phyloP scores from a whole-genome alignment of 2,329 filamentous ascomycete species.

The Arthrobotrys entomopaga region DNA sequence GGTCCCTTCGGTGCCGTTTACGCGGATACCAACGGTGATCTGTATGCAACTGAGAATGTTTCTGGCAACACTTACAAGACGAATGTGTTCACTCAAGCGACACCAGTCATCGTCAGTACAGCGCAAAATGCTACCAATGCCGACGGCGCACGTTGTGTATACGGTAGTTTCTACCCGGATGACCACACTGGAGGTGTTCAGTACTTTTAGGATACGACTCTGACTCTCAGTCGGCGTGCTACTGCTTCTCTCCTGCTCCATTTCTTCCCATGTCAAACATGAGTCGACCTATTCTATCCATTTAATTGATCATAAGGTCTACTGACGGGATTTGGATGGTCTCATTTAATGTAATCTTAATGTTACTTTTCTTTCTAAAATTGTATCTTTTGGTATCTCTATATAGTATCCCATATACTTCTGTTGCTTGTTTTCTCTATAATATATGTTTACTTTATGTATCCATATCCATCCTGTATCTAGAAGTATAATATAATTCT shows the following conservation, averaged over 20 bases:
- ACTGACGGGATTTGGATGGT: no score
- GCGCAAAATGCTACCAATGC: background rate
- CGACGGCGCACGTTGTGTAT: constrained; percentile 17
- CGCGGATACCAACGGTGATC: constrained; percentile 10
- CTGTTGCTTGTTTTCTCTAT: no score
- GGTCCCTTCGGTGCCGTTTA: background rate
- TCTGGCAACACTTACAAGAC: background rate
- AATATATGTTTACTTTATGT: background rate
- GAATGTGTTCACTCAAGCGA: constrained; percentile 9
- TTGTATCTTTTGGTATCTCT: background rate
- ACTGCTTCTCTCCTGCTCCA: no score
- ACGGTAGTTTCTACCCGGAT: constrained; percentile 7
- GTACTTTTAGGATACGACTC: no score
- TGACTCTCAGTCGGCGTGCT: no score
- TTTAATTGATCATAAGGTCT: no score
- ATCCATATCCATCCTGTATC: background rate
- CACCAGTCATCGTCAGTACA: background rate
- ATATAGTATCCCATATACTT: background rate
- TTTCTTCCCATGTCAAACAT: no score
- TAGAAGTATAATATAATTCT: constrained; percentile 5
- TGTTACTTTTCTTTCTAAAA: no score
- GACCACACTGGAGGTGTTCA: background rate
- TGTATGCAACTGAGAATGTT: constrained; percentile 10
- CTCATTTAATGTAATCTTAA: no score
- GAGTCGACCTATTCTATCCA: no score